phyloP scores from a whole-genome alignment of 495 filamentous ascomycete genomes.

The Neurospora intermedia region DNA sequence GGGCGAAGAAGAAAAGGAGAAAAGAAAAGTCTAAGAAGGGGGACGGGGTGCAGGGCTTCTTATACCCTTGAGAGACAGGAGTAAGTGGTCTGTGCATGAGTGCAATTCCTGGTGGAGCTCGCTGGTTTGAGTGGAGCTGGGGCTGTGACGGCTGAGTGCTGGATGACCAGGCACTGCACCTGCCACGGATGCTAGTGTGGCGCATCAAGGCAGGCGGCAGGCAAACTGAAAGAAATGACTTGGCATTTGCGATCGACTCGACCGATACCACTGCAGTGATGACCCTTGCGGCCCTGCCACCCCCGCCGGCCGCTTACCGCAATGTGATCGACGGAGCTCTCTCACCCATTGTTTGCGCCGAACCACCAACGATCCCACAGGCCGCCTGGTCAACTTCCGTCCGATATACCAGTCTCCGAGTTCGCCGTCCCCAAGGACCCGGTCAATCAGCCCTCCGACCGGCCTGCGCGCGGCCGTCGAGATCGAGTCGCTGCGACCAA shows the following conservation, averaged over 20 bases:
- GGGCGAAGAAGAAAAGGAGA: slow-evolving; percentile 17
- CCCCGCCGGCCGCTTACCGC: background rate
- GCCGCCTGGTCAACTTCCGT: background rate
- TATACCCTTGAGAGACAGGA: background rate
- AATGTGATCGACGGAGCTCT: background rate
- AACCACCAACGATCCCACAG: background rate
- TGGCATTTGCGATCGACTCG: background rate
- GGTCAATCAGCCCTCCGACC: background rate
- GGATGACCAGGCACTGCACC: too few species aligned
- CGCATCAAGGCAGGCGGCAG: background rate
- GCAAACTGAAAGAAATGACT: background rate
- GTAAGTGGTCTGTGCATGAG: slow-evolving; percentile 14
- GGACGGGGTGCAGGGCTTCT: background rate
- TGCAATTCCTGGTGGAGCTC: slow-evolving; percentile 3
- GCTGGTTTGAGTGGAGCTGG: background rate
- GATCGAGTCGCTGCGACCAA: background rate
- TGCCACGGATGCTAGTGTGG: background rate
- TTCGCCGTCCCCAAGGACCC: background rate
- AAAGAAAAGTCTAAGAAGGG: slow-evolving; percentile 10
- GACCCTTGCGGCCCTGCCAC: background rate
- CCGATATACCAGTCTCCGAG: background rate
- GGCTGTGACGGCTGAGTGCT: background rate
- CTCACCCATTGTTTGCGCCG: background rate
- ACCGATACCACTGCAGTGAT: background rate
- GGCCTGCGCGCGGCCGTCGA: background rate